These are phyloP conservation scores for Dipodascus geniculatus DNA, from an alignment of 805 yeast genomes.

Conservation along the genomic window DNA sequence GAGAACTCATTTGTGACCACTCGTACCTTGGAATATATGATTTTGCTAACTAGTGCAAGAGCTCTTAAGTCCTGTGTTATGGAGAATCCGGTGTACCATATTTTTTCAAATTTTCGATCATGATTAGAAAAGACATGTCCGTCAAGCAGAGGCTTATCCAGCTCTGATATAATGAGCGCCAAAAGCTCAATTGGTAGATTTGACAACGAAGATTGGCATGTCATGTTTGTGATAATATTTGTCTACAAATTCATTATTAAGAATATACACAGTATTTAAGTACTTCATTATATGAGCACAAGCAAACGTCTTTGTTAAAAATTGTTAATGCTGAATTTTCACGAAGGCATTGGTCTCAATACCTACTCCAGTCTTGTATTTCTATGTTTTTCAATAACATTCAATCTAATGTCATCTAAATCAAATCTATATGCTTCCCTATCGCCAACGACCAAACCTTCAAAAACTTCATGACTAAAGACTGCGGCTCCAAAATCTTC, in stretches of 20 bases:
- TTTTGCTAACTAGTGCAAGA: not conserved
- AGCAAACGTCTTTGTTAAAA: too few species aligned
- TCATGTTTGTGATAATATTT: not conserved
- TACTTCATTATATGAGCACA: too few species aligned
- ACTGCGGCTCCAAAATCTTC: not conserved
- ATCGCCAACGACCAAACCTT: not conserved
- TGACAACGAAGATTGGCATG: not conserved
- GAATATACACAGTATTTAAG: too few species aligned
- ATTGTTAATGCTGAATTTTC: too few species aligned
- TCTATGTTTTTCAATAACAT: too few species aligned
- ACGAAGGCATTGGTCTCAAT: not conserved
- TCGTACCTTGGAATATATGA: not conserved
- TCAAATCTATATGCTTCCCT: not conserved
- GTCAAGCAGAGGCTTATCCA: not conserved
- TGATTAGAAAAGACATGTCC: not conserved
- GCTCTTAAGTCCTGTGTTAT: not conserved
- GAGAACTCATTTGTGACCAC: not conserved
- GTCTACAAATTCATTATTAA: too few species aligned
- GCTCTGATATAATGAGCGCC: not conserved
- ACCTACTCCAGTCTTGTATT: too few species aligned
- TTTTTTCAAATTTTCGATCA: not conserved
- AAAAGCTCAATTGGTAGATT: not conserved
- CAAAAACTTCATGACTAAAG: not conserved
- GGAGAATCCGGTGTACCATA: not conserved
- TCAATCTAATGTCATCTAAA: not conserved